Percentiles rank a stretch among this genome's conserved stretches.
phyloP scores from a whole-genome alignment of 192 early-diverging fungal genomes.

The Coemansia sp. region DNA sequence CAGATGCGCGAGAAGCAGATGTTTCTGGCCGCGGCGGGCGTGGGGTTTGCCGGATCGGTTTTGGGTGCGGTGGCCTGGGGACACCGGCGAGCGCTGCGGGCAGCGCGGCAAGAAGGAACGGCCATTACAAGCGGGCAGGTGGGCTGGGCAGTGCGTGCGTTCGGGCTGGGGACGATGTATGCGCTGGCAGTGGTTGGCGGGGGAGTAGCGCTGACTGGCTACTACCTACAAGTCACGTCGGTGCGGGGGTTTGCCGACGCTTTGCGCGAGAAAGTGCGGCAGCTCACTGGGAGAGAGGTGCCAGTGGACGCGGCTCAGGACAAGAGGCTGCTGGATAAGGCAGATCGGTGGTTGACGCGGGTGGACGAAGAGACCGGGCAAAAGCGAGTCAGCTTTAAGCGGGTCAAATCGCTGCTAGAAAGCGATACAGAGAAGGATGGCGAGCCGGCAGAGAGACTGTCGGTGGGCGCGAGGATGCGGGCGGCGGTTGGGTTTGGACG shows the following conservation, averaged over 20 bases:
- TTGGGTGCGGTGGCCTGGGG: slow-evolving; percentile 26
- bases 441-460: slow-evolving; percentile 4
- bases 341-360: slow-evolving; percentile 15
- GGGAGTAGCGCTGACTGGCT: slow-evolving; percentile 10
- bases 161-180: slow-evolving; percentile 40
- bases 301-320: slow-evolving; percentile 13
- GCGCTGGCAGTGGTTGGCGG: slow-evolving; percentile 28
- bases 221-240: slow-evolving; percentile 25
- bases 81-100: slow-evolving; percentile 30
- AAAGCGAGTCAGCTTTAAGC: slow-evolving; percentile 24
- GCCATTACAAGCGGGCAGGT: slow-evolving; percentile 14
- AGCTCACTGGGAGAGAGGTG: slow-evolving; percentile 13
- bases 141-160: slow-evolving; percentile 24
- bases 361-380: slow-evolving; percentile 15
- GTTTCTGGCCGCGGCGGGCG: slow-evolving; percentile 19
- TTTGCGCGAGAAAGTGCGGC: slow-evolving; percentile 8
- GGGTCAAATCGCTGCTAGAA: slow-evolving; percentile 17
- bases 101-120: slow-evolving; percentile 12
- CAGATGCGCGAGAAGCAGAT: slow-evolving; percentile 26
- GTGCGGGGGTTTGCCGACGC: slow-evolving; percentile 4
- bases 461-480: slow-evolving; percentile 36
- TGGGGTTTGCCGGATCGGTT: slow-evolving; percentile 23
- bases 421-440: neutral
- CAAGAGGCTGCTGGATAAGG: neutral
- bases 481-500: slow-evolving; percentile 20